These are phyloP conservation scores for Daldinia bambusicola DNA, from an alignment of 495 filamentous ascomycete species.

Conservation along the genomic window DNA sequence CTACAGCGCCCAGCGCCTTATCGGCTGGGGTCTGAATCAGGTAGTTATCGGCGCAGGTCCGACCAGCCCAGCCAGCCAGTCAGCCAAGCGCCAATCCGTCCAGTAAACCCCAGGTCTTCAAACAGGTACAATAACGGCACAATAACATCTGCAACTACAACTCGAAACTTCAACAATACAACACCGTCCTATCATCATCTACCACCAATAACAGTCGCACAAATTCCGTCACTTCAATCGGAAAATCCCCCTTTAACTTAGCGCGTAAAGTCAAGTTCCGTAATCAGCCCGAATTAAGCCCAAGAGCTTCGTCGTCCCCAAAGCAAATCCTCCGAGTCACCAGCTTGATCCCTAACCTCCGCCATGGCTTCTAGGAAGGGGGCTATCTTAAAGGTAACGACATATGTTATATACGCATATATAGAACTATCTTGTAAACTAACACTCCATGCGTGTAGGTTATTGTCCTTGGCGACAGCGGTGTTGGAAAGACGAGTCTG, in stretches of 20 bases:
- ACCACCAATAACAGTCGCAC: conserved; percentile 19
- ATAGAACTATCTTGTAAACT: background rate
- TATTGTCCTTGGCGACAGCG: conserved; percentile 97
- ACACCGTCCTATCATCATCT: background rate
- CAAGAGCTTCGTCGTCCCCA: background rate
- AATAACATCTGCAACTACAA: conserved; percentile 17
- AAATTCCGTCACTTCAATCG: background rate
- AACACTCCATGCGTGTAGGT: conserved; percentile 66
- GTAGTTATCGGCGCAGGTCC: conserved; percentile 35
- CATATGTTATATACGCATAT: background rate
- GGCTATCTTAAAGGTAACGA: conserved; percentile 89
- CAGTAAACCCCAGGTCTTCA: conserved; percentile 23
- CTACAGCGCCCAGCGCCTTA: conserved; percentile 1
- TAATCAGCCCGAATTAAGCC: background rate
- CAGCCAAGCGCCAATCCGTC: conserved; percentile 16
- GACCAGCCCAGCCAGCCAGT: conserved; percentile 9
- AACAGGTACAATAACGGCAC: conserved; percentile 14
- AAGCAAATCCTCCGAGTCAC: conserved; percentile 14
- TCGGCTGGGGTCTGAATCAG: conserved; percentile 30
- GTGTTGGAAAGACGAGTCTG: conserved; percentile 98
- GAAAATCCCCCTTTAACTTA: background rate
- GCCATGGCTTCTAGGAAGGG: conserved; percentile 95
- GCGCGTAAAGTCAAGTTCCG: conserved; percentile 8
- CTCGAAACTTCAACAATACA: conserved; percentile 30
- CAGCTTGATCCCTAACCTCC: conserved; percentile 36